Conservation (phyloP, 495 filamentous ascomycete species). For the Neurospora terricola region DNA sequence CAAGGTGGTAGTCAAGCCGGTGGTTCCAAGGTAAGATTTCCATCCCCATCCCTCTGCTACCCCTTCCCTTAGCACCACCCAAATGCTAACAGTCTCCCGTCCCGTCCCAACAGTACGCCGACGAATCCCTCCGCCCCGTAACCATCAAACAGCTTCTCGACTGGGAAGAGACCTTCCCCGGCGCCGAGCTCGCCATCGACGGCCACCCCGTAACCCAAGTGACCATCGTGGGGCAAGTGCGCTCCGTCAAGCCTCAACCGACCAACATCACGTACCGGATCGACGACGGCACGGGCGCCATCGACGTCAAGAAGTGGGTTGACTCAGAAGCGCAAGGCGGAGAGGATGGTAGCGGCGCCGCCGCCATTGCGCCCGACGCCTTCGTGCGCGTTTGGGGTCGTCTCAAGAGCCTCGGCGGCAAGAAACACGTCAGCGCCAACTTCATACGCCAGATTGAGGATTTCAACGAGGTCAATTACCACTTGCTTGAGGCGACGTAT, state of each 20-base stretch:
- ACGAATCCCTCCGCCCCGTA: slow-evolving; percentile 75
- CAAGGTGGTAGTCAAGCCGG: slow-evolving; percentile 29
- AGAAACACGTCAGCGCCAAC: slow-evolving; percentile 70
- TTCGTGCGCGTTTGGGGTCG: slow-evolving; percentile 79
- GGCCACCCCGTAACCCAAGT: slow-evolving; percentile 53
- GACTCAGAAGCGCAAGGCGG: slow-evolving; percentile 45
- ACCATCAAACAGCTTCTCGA: slow-evolving; percentile 92
- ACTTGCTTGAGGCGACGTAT: slow-evolving; percentile 78
- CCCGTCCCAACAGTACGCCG: slow-evolving; percentile 21
- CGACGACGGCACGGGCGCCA: slow-evolving; percentile 86
- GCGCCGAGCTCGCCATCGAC: slow-evolving; percentile 67
- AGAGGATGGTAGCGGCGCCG: background rate
- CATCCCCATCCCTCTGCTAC: background rate
- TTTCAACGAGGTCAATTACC: slow-evolving; percentile 84
- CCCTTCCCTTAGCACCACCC: background rate
- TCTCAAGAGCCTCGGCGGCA: slow-evolving; percentile 67
- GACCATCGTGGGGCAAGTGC: slow-evolving; percentile 82
- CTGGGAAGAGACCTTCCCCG: slow-evolving; percentile 61
- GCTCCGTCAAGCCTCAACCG: slow-evolving; percentile 71
- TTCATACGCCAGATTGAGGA: slow-evolving; percentile 68
- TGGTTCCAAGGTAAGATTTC: slow-evolving; percentile 13
- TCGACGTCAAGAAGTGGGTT: slow-evolving; percentile 91
- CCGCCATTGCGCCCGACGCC: slow-evolving; percentile 42
- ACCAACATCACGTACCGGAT: slow-evolving; percentile 88
- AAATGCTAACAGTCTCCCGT: background rate